These are phyloP conservation scores for Larix kaempferi DNA, from an alignment of 75 land plant species.

Conservation along the genomic window DNA sequence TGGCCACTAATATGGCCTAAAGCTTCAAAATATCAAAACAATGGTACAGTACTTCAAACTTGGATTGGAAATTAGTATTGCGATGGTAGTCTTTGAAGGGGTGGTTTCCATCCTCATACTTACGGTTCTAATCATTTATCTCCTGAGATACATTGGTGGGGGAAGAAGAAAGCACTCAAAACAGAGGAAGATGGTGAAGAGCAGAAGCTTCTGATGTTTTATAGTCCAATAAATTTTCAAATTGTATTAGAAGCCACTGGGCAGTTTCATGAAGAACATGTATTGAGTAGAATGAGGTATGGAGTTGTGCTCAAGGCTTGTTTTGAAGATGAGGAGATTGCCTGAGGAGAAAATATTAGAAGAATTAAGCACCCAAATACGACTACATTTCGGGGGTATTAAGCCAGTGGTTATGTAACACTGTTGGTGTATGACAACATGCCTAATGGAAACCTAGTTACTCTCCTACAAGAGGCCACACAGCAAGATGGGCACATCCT, in stretches of 20 bases:
- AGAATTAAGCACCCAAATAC: conserved; percentile 86
- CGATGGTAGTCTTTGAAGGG: too few species aligned
- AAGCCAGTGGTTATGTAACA: conserved; percentile 60
- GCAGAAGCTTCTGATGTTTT: conserved; percentile 63
- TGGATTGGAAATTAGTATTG: too few species aligned
- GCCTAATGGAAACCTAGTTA: conserved; percentile 97
- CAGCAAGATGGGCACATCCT: conserved; percentile 86
- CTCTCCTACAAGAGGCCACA: conserved; percentile 91
- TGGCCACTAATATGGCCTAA: too few species aligned
- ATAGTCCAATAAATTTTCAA: conserved; percentile 61
- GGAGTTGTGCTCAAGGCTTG: conserved; percentile 93
- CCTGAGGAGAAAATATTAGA: conserved; percentile 50
- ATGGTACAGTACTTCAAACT: too few species aligned
- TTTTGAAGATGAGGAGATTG: conserved; percentile 72
- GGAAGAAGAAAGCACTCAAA: too few species aligned
- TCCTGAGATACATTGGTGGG: too few species aligned
- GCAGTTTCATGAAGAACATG: conserved; percentile 94
- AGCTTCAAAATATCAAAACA: too few species aligned
- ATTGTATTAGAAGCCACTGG: conserved; percentile 85
- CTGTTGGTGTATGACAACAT: conserved; percentile 95
- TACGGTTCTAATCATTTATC: too few species aligned
- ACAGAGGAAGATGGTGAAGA: conserved; percentile 1
- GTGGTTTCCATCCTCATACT: too few species aligned
- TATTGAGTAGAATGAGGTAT: conserved; percentile 69
- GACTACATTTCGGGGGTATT: conserved; percentile 87